Percentiles rank a stretch among this genome's conserved stretches.
Conservation (phyloP, 441 rosid genomes). For the Heliophila coronopifolia region DNA sequence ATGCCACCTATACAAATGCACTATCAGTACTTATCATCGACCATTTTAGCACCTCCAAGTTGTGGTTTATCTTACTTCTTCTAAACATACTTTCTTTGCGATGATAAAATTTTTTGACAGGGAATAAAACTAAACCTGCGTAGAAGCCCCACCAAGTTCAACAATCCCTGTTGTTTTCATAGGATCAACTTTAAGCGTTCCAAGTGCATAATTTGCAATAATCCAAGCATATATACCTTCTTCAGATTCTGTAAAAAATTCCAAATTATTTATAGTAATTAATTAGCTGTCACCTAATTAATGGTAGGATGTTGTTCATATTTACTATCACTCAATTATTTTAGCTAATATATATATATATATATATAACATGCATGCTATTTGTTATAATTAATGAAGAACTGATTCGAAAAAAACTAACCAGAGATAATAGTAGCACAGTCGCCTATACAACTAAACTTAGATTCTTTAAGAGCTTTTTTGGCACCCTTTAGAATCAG, state of each 20-base stretch:
- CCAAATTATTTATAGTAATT: no score
- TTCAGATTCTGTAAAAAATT: conserved; percentile 52
- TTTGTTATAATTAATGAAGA: neutral
- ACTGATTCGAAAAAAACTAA: conserved; percentile 16
- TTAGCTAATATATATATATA: no score
- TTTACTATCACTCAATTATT: no score
- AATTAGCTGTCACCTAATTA: no score
- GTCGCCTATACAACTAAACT: conserved; percentile 55
- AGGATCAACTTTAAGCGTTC: conserved; percentile 77
- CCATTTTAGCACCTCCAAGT: no score
- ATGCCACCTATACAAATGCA: no score
- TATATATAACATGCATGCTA: no score
- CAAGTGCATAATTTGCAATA: conserved; percentile 72
- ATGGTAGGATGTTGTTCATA: no score
- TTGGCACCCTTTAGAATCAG: conserved; percentile 49
- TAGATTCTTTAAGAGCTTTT: conserved; percentile 46
- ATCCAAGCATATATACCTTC: conserved; percentile 96
- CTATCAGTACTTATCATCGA: no score
- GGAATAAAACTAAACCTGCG: conserved; percentile 49
- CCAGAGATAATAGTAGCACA: conserved; percentile 89
- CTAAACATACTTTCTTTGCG: no score
- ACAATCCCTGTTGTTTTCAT: conserved; percentile 65
- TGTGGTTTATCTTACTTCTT: no score
- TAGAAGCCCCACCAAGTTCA: conserved; percentile 98
- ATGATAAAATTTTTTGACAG: no score